Evolutionary conservation across 331 rosid species (phyloP), one percentile per base, ranked within the genome.

Genomic region (Arachis monticola): DNA sequence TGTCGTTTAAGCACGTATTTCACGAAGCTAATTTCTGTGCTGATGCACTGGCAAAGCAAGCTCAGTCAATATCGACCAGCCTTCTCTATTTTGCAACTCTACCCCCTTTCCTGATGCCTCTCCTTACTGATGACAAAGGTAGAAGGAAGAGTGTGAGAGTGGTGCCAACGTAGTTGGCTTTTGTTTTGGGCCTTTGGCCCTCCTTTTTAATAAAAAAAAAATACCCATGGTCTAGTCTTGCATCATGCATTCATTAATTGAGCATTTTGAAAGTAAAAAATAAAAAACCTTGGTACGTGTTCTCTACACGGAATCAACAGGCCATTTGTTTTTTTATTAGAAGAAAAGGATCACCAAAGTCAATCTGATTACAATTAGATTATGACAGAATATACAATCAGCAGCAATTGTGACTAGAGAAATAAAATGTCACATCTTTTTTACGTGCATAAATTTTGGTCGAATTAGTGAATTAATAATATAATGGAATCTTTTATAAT

Each of bases 221-320:
- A 10, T 32, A 68, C 50, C 59, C 58, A 32, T 57, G 52, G 46
- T 70, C 51, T 60, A 7, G 40, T 35, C 3, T 2, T 2, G 40
- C 40, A 2, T 35, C 40, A 35, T 35, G 40, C 22, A 35, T 52
- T 46, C 56, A 11, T 32, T 45, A 65, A 53, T 7, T 63, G 58
- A 64, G 22, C 48, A 52, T 9, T 46, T 63, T 77, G 69, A 68
- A 67, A 69, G 53, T 55, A 52, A 17, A 5, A 13, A 11, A 50
- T 50, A 71, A 44, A 17, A 11, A 13, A 6, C 4, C 40, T 35
- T 56, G 61, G 53, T 77, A 61, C 40, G 79, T 73, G 82, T 60
- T 56, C 45, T 64, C 42, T 77, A 61, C 74, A 73, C 69, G 80
- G 31, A 68, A 53, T 44, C 58, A 68, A 77, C 75, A 60, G 14